Evolutionary conservation across 164 flowering plant genomes (phyloP), one percentile per base, ranked within the genome.

Genomic region (Magnolia sinica): DNA sequence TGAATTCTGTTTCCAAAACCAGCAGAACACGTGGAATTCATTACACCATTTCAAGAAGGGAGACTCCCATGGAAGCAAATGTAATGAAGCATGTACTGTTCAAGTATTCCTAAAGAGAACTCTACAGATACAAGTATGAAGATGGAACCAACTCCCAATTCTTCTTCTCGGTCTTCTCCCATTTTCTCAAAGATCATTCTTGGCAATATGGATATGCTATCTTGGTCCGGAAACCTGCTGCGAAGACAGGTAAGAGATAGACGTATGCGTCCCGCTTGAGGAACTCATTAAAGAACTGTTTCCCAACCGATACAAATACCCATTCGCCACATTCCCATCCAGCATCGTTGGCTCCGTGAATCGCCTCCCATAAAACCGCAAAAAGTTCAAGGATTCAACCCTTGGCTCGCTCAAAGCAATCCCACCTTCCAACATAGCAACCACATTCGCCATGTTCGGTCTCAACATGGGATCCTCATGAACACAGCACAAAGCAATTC

Each of bases 401-500:
- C 79, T 73, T 11, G 79, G 79, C 71, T 77, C 76, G 20, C 50
- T 27, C 58, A 77, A 5, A 6, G 31, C 55, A 2, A 68, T 23
- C 51, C 63, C 71, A 1, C 79, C 79, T 24, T 95, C 98, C 75
- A 95, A 68, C 98, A 95, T 93, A n/a, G 90, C 87, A 52, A 91
- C 94, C 76, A 92, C 92, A 74, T 64, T 84, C 18, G 71, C 86
- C 98, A 95, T 95, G 75, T 63, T 89, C 4, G 98, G 98, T 79
- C 98, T 84, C 22, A 89, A 59, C 23, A 64, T 49, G 66, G 98
- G 98, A 13, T 95, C 98, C 83, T 95, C 96, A 31, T 95, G 97
- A 52, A 88, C 91, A 80, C 98, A 93, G 71, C 98, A 92, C 79
- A 95, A 81, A 16, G 98, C 98, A 50, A 91, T 82, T 7, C 88